Conservation (phyloP, 441 rosid genomes). For the Adansonia madagascariensis region DNA sequence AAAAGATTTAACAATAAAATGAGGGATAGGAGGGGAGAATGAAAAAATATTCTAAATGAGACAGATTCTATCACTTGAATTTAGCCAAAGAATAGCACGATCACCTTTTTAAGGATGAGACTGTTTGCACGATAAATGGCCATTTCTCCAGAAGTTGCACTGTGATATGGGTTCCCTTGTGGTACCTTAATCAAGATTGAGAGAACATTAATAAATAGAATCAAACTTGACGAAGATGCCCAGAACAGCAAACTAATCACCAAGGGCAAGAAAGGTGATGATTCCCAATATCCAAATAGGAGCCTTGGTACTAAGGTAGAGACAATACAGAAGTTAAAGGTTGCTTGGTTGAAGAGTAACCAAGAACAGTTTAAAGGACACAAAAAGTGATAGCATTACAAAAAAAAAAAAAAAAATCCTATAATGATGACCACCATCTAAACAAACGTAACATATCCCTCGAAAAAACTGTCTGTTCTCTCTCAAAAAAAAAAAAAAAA, state of each 20-base stretch:
- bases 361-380: not conserved
- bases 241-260: not conserved
- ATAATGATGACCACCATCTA: not conserved
- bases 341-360: conserved; percentile 2
- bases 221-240: not conserved
- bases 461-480: not conserved
- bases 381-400: not conserved
- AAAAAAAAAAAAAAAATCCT: not conserved
- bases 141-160: not conserved
- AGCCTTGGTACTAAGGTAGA: not conserved
- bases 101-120: not conserved
- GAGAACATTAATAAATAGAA: not conserved
- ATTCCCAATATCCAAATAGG: not conserved
- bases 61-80: no score
- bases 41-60: no score
- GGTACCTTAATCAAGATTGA: conserved; percentile 19
- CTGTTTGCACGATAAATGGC: not conserved
- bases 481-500: no score
- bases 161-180: not conserved
- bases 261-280: not conserved
- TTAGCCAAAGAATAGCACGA: not conserved
- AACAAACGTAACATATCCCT: not conserved
- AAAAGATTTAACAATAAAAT: not conserved
- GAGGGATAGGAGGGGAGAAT: not conserved
- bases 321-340: not conserved